Evolutionary conservation across 2,329 filamentous ascomycete species (phyloP).

Genomic region (Cladosporium phlei): DNA sequence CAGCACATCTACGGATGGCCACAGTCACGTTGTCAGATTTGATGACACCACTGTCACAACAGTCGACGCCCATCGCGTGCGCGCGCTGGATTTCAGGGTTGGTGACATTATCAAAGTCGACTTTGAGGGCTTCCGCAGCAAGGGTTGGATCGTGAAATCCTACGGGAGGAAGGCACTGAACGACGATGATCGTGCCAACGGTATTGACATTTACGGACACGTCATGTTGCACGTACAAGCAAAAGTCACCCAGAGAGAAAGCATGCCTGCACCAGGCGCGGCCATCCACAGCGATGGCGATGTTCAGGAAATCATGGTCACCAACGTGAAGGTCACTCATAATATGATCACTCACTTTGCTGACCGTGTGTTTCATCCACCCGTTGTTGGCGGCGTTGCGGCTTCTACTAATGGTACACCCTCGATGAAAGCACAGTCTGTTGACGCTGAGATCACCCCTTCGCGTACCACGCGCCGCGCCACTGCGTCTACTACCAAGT

Average conservation of each 20-base stretch:
- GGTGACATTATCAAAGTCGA: conserved; percentile 48
- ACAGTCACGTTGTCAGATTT: conserved; percentile 44
- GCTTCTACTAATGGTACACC: conserved; percentile 20
- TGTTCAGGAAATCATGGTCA: conserved; percentile 37
- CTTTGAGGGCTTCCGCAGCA: conserved; percentile 39
- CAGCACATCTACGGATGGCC: conserved; percentile 38
- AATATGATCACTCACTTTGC: conserved; percentile 41
- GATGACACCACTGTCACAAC: conserved; percentile 44
- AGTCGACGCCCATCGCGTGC: conserved; percentile 37
- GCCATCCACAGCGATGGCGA: conserved; percentile 20
- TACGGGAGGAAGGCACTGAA: conserved; percentile 35
- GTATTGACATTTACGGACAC: conserved; percentile 41
- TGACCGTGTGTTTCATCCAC: conserved; percentile 33
- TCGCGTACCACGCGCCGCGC: conserved; percentile 45
- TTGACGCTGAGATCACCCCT: conserved; percentile 45
- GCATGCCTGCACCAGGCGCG: conserved; percentile 21
- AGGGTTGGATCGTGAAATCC: conserved; percentile 41
- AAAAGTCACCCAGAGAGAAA: conserved; percentile 35
- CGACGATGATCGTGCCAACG: conserved; percentile 29
- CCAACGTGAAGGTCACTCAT: conserved; percentile 40
- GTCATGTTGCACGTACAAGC: conserved; percentile 36
- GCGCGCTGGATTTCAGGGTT: conserved; percentile 38
- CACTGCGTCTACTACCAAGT: conserved; percentile 17
- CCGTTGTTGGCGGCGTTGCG: neutral
- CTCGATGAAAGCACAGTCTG: conserved; percentile 22